Evolutionary conservation across 2,329 filamentous ascomycete genomes (phyloP).

Genomic region (Colletotrichum plurivorum): DNA sequence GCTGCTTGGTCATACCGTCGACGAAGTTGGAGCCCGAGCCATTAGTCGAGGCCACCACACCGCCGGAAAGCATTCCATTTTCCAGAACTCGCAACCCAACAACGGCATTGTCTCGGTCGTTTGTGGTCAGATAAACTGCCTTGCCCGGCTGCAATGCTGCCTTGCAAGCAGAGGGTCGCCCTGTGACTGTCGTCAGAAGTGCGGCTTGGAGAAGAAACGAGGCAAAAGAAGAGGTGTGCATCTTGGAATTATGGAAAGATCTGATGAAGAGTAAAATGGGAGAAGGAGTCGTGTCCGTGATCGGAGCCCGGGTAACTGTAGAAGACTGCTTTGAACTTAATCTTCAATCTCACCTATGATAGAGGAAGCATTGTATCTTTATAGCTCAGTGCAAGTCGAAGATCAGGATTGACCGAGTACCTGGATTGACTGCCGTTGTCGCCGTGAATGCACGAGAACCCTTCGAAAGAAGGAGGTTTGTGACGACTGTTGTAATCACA

Average conservation of each 20-base stretch:
- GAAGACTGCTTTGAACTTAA: too few relatives aligned
- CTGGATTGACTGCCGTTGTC: too few relatives aligned
- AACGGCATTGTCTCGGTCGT: conserved; percentile 63
- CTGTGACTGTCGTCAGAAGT: neutral
- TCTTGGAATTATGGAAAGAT: neutral
- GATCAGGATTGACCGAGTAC: too few relatives aligned
- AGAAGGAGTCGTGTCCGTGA: too few relatives aligned
- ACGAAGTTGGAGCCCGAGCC: conserved; percentile 61
- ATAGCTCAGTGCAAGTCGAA: too few relatives aligned
- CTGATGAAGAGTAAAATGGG: neutral
- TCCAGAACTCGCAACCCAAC: conserved; percentile 62
- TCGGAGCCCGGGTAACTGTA: too few relatives aligned
- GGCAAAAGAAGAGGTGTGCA: neutral
- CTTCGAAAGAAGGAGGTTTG: too few relatives aligned
- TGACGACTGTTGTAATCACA: conserved; percentile 28
- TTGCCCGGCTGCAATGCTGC: neutral
- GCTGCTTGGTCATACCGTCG: conserved; percentile 51
- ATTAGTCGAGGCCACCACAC: conserved; percentile 59
- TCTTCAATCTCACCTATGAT: too few relatives aligned
- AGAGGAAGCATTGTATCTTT: too few relatives aligned
- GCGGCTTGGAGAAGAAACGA: neutral
- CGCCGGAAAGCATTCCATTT: conserved; percentile 62
- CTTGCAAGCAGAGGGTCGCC: neutral
- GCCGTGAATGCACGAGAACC: too few relatives aligned
- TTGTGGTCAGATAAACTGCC: conserved; percentile 70